Conservation (phyloP, 768 basidiomycete genomes). For the Leccinum ochraceum region DNA sequence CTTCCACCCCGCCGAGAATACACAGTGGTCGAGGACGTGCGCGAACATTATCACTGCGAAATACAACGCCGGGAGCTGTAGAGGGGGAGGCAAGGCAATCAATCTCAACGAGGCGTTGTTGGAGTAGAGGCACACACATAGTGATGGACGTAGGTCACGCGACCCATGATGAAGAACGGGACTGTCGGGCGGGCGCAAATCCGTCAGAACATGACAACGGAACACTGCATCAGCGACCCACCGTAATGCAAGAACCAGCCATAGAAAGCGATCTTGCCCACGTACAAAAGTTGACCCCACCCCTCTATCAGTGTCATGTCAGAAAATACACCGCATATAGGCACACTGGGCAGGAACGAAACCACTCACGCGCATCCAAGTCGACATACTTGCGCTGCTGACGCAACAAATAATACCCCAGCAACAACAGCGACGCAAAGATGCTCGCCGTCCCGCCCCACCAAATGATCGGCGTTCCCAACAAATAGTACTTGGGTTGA, state of each 20-base stretch:
- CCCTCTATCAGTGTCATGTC: constrained; percentile 51
- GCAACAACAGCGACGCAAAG: constrained; percentile 47
- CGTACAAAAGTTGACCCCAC: constrained; percentile 95
- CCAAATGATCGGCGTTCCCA: constrained; percentile 92
- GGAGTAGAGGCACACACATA: constrained; percentile 58
- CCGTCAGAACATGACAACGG: not conserved
- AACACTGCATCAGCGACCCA: constrained; percentile 38
- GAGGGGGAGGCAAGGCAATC: not conserved
- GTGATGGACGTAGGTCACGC: constrained; percentile 95
- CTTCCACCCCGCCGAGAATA: constrained; percentile 76
- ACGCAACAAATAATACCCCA: constrained; percentile 75
- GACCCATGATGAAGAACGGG: constrained; percentile 98
- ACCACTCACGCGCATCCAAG: constrained; percentile 77
- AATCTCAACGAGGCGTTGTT: not conserved
- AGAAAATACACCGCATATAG: not conserved
- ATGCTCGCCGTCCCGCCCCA: constrained; percentile 79
- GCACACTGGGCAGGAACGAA: not conserved
- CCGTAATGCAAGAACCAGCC: constrained; percentile 93
- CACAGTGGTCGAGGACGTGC: constrained; percentile 89
- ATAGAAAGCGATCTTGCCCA: constrained; percentile 85
- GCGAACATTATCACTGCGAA: constrained; percentile 92
- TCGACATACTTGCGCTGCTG: constrained; percentile 88
- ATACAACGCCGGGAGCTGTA: constrained; percentile 91
- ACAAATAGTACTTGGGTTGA: constrained; percentile 89
- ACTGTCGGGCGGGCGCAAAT: constrained; percentile 44